Evolutionary conservation across 345 rosid species (phyloP).

Genomic region (Conringia planisiliqua): DNA sequence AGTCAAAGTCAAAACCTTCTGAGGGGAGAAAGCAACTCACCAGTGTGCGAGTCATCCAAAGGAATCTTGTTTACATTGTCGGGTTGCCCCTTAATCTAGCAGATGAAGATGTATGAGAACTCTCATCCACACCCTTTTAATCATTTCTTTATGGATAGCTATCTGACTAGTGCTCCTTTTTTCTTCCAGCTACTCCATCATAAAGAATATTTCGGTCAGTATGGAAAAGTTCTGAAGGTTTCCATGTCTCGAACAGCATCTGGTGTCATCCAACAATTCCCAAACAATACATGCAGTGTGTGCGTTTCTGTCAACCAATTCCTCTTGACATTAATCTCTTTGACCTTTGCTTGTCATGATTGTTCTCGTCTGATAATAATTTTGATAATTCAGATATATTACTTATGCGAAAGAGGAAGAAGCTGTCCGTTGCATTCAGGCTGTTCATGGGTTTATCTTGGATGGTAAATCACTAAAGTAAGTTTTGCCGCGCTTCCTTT

Average conservation of each 20-base stretch:
- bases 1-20: conserved; percentile 52
- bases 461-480: conserved; percentile 70
- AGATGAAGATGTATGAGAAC: conserved; percentile 54
- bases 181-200: conserved; percentile 53
- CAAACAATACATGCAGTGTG: conserved; percentile 75
- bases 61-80: conserved; percentile 71
- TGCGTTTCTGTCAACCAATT: conserved; percentile 32
- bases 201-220: conserved; percentile 67
- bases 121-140: background rate
- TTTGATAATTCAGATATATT: conserved; percentile 22
- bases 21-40: conserved; percentile 67
- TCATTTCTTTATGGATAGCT: background rate
- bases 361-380: background rate
- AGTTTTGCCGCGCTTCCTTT: conserved; percentile 15
- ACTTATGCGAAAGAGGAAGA: conserved; percentile 63
- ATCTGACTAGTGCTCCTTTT: background rate
- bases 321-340: background rate
- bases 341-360: background rate
- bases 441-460: conserved; percentile 65
- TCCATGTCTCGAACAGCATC: conserved; percentile 67
- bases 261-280: conserved; percentile 62
- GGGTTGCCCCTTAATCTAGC: conserved; percentile 69
- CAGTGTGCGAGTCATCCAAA: conserved; percentile 57
- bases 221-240: conserved; percentile 70
- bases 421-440: conserved; percentile 69